Evolutionary conservation across 2,329 filamentous ascomycete species (phyloP).

Genomic region (Emmonsiellopsis sp.): DNA sequence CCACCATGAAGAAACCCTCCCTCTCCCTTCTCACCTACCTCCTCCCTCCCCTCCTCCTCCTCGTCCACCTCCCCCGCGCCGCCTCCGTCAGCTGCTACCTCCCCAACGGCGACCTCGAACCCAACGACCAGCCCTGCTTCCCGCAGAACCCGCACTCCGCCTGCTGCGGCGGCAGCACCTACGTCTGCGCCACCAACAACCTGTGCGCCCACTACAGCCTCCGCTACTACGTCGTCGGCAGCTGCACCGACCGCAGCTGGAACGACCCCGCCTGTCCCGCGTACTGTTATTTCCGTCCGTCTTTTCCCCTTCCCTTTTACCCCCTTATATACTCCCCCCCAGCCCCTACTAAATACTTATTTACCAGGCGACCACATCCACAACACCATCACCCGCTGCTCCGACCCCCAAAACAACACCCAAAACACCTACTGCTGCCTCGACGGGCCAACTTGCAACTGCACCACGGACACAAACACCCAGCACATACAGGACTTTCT

Average conservation of each 20-base stretch:
- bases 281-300: slow-evolving; percentile 5
- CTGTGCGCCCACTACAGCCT: slow-evolving; percentile 3
- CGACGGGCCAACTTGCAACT: slow-evolving; percentile 1
- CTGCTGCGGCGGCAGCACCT: slow-evolving; percentile 4
- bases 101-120: slow-evolving; percentile 1
- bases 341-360: too few species aligned
- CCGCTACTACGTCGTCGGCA: slow-evolving; percentile 3
- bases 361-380: slow-evolving; percentile 1
- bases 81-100: background rate
- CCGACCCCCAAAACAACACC: too few species aligned
- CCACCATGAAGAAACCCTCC: background rate
- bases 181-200: slow-evolving; percentile 5
- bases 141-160: slow-evolving; percentile 4
- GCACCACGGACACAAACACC: background rate
- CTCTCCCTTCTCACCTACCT: background rate
- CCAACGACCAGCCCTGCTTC: slow-evolving; percentile 2
- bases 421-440: slow-evolving; percentile 3
- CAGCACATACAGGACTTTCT: slow-evolving; percentile 2
- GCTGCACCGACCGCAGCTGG: slow-evolving; percentile 3
- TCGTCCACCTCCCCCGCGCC: background rate
- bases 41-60: background rate
- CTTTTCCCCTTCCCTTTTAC: too few species aligned
- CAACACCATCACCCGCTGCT: slow-evolving; percentile 2
- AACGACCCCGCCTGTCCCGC: slow-evolving; percentile 2
- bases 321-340: background rate